A percentile compares a stretch with the other conserved stretches of the same genome.
phyloP scores from a whole-genome alignment of 2,329 filamentous ascomycete genomes.

The Scolecobasidium constrictum region DNA sequence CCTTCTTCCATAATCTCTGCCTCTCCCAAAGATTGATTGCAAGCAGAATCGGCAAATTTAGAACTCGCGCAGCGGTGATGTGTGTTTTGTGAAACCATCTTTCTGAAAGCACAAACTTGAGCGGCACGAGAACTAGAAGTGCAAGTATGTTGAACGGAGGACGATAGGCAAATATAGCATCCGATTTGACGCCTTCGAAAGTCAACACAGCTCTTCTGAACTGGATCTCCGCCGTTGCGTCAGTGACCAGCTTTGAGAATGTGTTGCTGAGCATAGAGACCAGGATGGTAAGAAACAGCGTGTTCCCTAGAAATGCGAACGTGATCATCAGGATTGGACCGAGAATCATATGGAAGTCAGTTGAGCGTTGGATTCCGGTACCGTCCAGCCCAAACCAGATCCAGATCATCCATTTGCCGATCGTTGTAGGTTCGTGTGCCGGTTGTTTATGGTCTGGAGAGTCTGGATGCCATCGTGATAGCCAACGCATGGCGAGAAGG shows the following conservation, averaged over 20 bases:
- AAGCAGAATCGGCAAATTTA: slow-evolving; percentile 67
- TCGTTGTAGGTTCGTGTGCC: slow-evolving; percentile 51
- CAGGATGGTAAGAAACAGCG: slow-evolving; percentile 77
- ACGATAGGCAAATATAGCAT: slow-evolving; percentile 72
- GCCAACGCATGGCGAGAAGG: slow-evolving; percentile 67
- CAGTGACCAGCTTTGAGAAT: slow-evolving; percentile 65
- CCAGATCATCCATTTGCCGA: slow-evolving; percentile 85
- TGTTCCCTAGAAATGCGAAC: slow-evolving; percentile 80
- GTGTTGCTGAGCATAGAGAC: slow-evolving; percentile 82
- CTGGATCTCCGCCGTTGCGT: slow-evolving; percentile 73
- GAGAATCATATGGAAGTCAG: slow-evolving; percentile 67
- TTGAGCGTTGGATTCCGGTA: slow-evolving; percentile 44
- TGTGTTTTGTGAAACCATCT: slow-evolving; percentile 90
- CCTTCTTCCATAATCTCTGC: slow-evolving; percentile 52
- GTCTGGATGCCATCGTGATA: slow-evolving; percentile 37
- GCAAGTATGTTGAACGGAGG: slow-evolving; percentile 78
- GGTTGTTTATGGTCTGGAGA: slow-evolving; percentile 15
- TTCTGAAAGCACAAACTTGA: slow-evolving; percentile 67
- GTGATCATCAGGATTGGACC: slow-evolving; percentile 71
- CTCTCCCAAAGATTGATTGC: slow-evolving; percentile 62
- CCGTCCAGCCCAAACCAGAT: slow-evolving; percentile 84
- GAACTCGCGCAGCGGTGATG: slow-evolving; percentile 59
- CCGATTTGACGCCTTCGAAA: slow-evolving; percentile 75
- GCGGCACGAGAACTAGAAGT: slow-evolving; percentile 59
- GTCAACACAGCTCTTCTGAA: slow-evolving; percentile 73